Conservation (phyloP, 2,329 filamentous ascomycete species). For the Aspergillus novofumigatus region DNA sequence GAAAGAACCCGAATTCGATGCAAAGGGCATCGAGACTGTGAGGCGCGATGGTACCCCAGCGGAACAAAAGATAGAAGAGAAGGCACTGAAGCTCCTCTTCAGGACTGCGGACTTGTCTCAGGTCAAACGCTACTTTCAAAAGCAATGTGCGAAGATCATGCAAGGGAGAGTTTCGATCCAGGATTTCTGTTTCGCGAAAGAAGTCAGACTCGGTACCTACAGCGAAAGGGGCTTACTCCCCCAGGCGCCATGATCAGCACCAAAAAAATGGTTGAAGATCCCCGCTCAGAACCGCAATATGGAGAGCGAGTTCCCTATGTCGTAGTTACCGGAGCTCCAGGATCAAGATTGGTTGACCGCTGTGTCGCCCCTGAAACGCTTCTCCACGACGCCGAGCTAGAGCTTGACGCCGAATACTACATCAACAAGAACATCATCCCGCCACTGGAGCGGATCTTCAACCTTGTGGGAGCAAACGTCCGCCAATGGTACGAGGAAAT, state of each 20-base stretch:
- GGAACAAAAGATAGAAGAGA: constrained; percentile 95
- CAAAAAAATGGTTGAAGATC: constrained; percentile 79
- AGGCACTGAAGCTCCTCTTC: constrained; percentile 82
- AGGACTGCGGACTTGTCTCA: constrained; percentile 82
- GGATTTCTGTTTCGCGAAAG: constrained; percentile 92
- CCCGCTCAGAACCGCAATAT: constrained; percentile 84
- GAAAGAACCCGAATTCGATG: constrained; percentile 81
- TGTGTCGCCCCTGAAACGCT: constrained; percentile 85
- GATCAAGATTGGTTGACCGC: constrained; percentile 78
- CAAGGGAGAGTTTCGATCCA: constrained; percentile 80
- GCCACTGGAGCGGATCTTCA: constrained; percentile 92
- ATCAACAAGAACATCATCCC: constrained; percentile 94
- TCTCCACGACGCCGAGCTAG: constrained; percentile 68
- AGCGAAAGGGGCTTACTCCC: constrained; percentile 70
- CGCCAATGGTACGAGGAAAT: constrained; percentile 92
- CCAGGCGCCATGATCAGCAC: constrained; percentile 87
- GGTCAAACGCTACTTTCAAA: constrained; percentile 85
- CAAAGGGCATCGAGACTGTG: constrained; percentile 97
- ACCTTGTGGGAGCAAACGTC: constrained; percentile 88
- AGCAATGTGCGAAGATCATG: constrained; percentile 90
- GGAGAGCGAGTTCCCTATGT: constrained; percentile 95
- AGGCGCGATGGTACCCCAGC: constrained; percentile 90
- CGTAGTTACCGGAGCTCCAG: constrained; percentile 81
- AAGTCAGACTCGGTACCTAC: constrained; percentile 88
- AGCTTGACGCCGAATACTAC: constrained; percentile 93